Percentiles rank a stretch among this genome's conserved stretches.
These are phyloP conservation scores for Mycena albidolilacea DNA, from an alignment of 768 basidiomycete species.

Conservation along the genomic window DNA sequence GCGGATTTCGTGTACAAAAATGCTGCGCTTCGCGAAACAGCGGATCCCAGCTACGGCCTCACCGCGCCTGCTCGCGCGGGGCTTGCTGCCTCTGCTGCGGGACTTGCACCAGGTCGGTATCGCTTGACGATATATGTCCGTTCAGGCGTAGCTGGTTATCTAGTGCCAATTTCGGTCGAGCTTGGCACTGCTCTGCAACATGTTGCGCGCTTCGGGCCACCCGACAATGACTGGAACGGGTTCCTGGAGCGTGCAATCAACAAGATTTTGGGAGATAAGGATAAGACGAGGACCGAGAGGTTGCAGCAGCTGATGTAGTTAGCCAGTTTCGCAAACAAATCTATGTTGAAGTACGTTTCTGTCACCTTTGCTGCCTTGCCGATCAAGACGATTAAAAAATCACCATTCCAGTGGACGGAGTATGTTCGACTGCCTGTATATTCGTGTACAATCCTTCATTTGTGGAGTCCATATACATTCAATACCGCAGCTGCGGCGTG, in stretches of 20 bases:
- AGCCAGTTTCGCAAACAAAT: background rate
- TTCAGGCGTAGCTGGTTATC: conserved; percentile 20
- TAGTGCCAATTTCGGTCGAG: conserved; percentile 32
- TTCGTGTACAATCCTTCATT: no score
- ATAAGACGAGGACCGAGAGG: conserved; percentile 1
- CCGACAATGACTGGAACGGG: conserved; percentile 24
- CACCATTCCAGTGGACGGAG: no score
- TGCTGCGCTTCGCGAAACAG: conserved; percentile 12
- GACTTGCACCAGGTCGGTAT: conserved; percentile 7
- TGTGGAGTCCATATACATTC: no score
- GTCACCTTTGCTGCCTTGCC: no score
- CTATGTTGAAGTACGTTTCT: background rate
- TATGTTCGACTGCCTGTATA: no score
- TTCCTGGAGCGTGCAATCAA: conserved; percentile 33
- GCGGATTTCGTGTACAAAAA: conserved; percentile 19
- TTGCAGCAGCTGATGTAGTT: conserved; percentile 2
- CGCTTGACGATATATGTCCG: conserved; percentile 28
- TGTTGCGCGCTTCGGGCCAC: conserved; percentile 21
- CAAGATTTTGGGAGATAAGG: conserved; percentile 17
- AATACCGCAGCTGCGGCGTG: no score
- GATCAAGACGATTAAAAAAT: no score
- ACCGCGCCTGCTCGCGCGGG: conserved; percentile 11
- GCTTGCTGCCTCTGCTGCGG: background rate
- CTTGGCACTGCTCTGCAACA: conserved; percentile 1
- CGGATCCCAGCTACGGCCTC: conserved; percentile 6